Percentiles rank a stretch among this genome's conserved stretches.
Conservation (phyloP, 371 early-diverging fungal species). For the Rhizopus delemar region DNA sequence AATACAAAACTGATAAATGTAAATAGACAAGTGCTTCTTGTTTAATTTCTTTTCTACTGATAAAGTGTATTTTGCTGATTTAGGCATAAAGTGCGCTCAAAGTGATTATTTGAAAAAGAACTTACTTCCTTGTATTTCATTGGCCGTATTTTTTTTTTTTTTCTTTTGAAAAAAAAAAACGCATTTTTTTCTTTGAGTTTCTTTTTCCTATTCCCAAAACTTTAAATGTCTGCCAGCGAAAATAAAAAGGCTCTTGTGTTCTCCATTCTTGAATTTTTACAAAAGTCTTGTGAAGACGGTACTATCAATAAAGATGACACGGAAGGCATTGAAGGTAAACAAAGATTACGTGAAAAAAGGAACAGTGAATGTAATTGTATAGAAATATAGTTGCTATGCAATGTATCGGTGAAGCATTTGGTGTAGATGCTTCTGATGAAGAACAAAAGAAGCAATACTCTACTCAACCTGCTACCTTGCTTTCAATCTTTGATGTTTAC, state of each 20-base stretch:
- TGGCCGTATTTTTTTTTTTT: no score
- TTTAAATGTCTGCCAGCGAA: slow-evolving; percentile 41
- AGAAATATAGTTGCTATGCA: slow-evolving; percentile 76
- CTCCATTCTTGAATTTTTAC: slow-evolving; percentile 88
- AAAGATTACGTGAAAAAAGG: neutral
- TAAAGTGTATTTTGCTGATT: no score
- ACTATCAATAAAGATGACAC: slow-evolving; percentile 80
- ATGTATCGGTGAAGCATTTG: slow-evolving; percentile 93
- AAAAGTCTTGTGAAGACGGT: slow-evolving; percentile 75
- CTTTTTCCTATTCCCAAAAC: neutral
- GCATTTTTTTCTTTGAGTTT: neutral
- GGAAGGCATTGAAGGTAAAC: slow-evolving; percentile 87
- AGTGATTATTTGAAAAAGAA: no score
- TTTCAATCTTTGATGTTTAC: slow-evolving; percentile 89
- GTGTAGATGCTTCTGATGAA: slow-evolving; percentile 74
- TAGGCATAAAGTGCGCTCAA: no score
- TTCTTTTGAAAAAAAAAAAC: no score
- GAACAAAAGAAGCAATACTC: slow-evolving; percentile 66
- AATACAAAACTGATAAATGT: no score
- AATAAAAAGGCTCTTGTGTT: slow-evolving; percentile 81
- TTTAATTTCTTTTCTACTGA: no score
- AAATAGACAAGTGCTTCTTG: no score
- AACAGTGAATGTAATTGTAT: no score
- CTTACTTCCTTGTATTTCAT: no score
- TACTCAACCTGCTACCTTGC: slow-evolving; percentile 82